phyloP scores from a whole-genome alignment of 129 eudicot genomes.

The Saussurea involucrata region DNA sequence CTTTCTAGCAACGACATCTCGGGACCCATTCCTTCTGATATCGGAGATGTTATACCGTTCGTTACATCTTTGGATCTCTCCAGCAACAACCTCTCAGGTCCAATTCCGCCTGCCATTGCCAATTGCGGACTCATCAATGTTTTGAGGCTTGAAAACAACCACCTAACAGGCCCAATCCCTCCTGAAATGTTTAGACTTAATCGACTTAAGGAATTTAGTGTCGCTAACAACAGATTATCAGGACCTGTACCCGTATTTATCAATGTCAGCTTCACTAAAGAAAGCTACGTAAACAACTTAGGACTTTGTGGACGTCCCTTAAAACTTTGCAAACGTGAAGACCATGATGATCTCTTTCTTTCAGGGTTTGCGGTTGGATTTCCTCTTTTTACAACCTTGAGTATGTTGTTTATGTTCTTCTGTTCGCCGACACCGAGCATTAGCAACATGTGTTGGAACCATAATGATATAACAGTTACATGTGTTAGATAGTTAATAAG shows the following conservation, averaged over 20 bases:
- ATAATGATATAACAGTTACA: too few relatives aligned
- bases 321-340: neutral
- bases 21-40: constrained; percentile 36
- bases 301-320: constrained; percentile 45
- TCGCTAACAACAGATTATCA: constrained; percentile 24
- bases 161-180: constrained; percentile 36
- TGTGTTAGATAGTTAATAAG: too few relatives aligned
- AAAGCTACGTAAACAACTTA: constrained; percentile 30
- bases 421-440: constrained; percentile 9
- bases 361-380: constrained; percentile 22
- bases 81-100: constrained; percentile 32
- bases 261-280: neutral
- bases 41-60: neutral
- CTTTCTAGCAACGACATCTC: constrained; percentile 33
- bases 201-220: constrained; percentile 26
- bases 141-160: constrained; percentile 32
- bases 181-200: neutral
- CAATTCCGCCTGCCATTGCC: constrained; percentile 21
- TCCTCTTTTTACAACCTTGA: constrained; percentile 6
- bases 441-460: too few relatives aligned
- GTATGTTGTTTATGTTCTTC: constrained; percentile 17
- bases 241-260: constrained; percentile 21
- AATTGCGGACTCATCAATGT: constrained; percentile 19
- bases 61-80: constrained; percentile 32
- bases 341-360: neutral